A percentile compares a stretch with the other conserved stretches of the same genome.
Evolutionary conservation across 768 basidiomycete genomes (phyloP).

Genomic region (Clavulina sp.): DNA sequence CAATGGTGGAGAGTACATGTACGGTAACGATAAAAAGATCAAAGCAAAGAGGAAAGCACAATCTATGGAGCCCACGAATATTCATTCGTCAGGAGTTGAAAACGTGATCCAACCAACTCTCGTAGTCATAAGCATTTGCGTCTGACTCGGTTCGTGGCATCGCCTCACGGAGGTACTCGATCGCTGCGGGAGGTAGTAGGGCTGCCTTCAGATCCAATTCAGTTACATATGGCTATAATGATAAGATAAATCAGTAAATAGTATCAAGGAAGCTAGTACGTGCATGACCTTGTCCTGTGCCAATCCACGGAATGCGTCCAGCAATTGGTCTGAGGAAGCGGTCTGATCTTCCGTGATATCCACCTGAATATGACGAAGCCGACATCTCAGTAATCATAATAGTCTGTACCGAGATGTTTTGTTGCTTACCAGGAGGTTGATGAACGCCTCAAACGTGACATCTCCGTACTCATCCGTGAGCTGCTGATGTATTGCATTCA

Average conservation of each 20-base stretch:
- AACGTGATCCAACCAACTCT: conserved; percentile 63
- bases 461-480: conserved; percentile 68
- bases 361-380: conserved; percentile 34
- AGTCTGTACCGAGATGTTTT: too few species aligned
- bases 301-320: conserved; percentile 84
- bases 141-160: conserved; percentile 39
- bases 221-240: conserved; percentile 66
- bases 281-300: conserved; percentile 77
- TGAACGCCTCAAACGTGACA: conserved; percentile 85
- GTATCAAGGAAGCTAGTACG: neutral
- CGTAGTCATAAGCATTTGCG: conserved; percentile 50
- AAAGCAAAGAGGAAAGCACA: too few species aligned
- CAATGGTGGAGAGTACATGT: too few species aligned
- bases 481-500: conserved; percentile 67
- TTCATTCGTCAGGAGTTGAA: too few species aligned
- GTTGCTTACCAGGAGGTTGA: conserved; percentile 79
- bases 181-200: conserved; percentile 51
- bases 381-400: neutral
- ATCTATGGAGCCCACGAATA: too few species aligned
- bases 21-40: too few species aligned
- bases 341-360: conserved; percentile 94
- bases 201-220: conserved; percentile 82
- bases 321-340: conserved; percentile 76
- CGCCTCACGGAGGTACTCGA: conserved; percentile 66
- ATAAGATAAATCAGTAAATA: neutral